Conservation (phyloP, 225 moss, liverwort and hornwort species). For the Physcomitrium patens region DNA sequence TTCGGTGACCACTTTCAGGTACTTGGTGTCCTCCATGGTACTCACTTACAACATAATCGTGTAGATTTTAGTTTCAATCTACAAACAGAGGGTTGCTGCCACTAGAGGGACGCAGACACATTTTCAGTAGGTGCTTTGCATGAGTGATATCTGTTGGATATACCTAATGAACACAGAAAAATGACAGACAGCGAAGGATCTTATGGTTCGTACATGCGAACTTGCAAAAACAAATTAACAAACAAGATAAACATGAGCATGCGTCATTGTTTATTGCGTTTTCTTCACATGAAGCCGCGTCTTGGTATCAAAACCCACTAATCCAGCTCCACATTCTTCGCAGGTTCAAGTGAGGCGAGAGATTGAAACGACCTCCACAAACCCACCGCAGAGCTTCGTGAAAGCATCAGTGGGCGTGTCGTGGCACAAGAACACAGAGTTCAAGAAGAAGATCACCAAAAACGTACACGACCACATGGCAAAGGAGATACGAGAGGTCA, state of each 20-base stretch:
- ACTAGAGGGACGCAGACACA: background rate
- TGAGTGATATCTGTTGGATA: too few species aligned
- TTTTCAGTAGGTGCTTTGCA: background rate
- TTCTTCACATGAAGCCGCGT: too few species aligned
- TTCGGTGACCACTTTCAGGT: slow-evolving; percentile 96
- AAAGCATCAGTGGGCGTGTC: slow-evolving; percentile 79
- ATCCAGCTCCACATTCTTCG: background rate
- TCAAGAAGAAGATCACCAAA: slow-evolving; percentile 77
- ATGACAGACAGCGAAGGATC: background rate
- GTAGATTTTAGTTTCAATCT: background rate
- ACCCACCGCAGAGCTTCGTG: slow-evolving; percentile 52
- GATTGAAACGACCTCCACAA: slow-evolving; percentile 48
- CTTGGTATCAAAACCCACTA: background rate
- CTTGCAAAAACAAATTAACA: too few species aligned
- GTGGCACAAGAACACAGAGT: slow-evolving; percentile 87
- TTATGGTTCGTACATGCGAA: background rate
- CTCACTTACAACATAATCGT: background rate
- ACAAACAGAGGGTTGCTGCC: too few species aligned
- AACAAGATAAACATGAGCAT: background rate
- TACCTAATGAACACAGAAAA: background rate
- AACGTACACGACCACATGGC: slow-evolving; percentile 71
- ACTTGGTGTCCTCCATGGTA: background rate
- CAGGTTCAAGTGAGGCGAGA: slow-evolving; percentile 85
- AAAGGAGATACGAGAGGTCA: slow-evolving; percentile 56
- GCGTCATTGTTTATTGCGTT: background rate